Base-by-base conservation (phyloP, 2,329 filamentous ascomycete species). In the Fusarium citri region DNA sequence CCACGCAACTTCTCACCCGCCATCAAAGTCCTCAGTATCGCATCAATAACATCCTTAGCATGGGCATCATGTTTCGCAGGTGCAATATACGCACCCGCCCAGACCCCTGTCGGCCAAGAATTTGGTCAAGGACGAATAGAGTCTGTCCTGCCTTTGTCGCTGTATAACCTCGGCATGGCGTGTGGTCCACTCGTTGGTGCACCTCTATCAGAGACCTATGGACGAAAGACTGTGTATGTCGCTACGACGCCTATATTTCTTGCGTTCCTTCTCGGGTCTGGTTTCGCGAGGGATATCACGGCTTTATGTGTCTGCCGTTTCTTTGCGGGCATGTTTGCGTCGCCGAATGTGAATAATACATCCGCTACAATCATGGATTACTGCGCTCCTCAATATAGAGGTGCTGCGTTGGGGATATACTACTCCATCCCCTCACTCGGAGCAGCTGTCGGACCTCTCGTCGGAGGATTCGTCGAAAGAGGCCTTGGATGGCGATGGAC, bases 141-240 rank as follows among this genome's bases (percentile, higher is more conserved):
- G 9, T 34, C 56, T 1, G 62, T 70, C 0, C 26, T 69, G 0
- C 67, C 67, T 1, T 4, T 69, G 6, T 59, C 61, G 20, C 8
- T 69, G 22, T 69, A 70, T 20, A 70, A 70, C 7, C 66, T 70
- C 20, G 67, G 67, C 8, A 70, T 69, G 66, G 67, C 67, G 4
- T 70, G 67, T 1, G 67, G 67, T 1, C 67, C 67, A 1, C 57
- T 69, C 0, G 57, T 69, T 0, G 66, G 66, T 1, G 67, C 67
- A 5, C 67, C 67, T 20, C 30, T 69, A 1, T 70, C 66, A 1
- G 67, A 69, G 3, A 69, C 67, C 0, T 69, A 70, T 46, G 67
- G 67, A 0, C 16, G 67, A 12, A 69, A 67, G 22, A 55, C 66
- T 2, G 67, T 69, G 0, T 69, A 67, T 46, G 66, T 67, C 1